Percentiles rank a stretch among this genome's conserved stretches.
Conservation (phyloP, 2,329 filamentous ascomycete species). For the Sphaerulina vaccinii region DNA sequence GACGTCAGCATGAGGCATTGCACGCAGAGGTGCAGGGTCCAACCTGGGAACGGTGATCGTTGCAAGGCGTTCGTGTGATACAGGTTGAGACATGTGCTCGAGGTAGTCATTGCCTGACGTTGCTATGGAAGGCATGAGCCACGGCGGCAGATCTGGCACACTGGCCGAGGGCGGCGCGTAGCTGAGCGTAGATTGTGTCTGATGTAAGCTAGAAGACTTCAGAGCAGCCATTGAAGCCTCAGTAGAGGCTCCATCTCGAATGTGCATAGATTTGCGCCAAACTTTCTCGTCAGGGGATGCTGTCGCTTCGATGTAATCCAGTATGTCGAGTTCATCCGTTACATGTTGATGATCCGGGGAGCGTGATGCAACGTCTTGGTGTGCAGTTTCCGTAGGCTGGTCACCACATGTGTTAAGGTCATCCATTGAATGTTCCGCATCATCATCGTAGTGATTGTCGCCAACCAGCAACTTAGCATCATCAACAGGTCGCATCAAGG, state of each 20-base stretch:
- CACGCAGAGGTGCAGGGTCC: too few relatives aligned
- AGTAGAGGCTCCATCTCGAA: conserved; percentile 16
- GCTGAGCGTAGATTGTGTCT: conserved; percentile 6
- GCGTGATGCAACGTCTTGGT: not conserved
- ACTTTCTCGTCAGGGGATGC: conserved; percentile 13
- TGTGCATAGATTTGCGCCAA: conserved; percentile 21
- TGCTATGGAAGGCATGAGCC: not conserved
- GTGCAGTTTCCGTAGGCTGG: not conserved
- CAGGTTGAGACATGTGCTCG: too few relatives aligned
- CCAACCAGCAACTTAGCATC: too few relatives aligned
- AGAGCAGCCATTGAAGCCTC: conserved; percentile 24
- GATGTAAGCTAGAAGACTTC: conserved; percentile 24
- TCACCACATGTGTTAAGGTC: not conserved
- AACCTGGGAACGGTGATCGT: not conserved
- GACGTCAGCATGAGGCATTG: not conserved
- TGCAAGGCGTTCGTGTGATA: not conserved
- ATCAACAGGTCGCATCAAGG: not conserved
- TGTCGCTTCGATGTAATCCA: not conserved
- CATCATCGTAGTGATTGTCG: too few relatives aligned
- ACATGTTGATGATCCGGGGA: not conserved
- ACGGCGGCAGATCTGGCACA: not conserved
- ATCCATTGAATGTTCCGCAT: not conserved
- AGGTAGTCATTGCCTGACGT: not conserved
- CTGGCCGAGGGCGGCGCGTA: not conserved
- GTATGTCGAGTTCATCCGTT: not conserved